Base-by-base conservation (phyloP, 345 rosid genomes). In the Eucalyptus virginea region DNA sequence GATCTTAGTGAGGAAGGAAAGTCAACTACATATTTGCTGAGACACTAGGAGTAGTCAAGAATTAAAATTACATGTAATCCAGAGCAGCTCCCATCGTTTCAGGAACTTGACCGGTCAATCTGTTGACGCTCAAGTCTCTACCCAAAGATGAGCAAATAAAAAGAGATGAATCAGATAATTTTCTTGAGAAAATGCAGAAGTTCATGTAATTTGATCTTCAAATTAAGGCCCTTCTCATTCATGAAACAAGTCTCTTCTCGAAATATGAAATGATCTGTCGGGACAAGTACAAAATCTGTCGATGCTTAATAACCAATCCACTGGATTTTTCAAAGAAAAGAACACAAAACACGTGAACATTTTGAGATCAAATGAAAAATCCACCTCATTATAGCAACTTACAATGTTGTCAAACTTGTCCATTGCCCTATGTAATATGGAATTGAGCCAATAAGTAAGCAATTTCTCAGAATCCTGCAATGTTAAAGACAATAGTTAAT, bases 121-220 rank as follows among this genome's bases (percentile, higher is more conserved):
- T 92, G 92, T 98, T 98, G 94, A 91, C 94, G 94, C 99, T 96
- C 89, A 98, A 89, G 92, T 98, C 99, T 90, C 99, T 98, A 88
- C 91, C 87, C 81, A 37, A 85, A 72, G 24, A 83, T 19, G 56
- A 87, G 40, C 12, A 69, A 30, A 42, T 8, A 81, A 83, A 86
- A 54, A 45, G 17, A 86, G 87, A 83, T 96, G 51, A 21, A 40
- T 21, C 32, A 12, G 50, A 42, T 60, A 23, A 8, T 58, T 19
- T 47, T 86, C 51, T 65, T 23, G 7, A 37, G 83, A 18, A 69
- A 69, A 69, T 26, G 42, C 42, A 32, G 24, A 37, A 37, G 8
- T 37, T 37, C 45, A 6, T 6, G 83, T 19, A 21, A 77, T 37
- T 19, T 37, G 28, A 77, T 37, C 45, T 77, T 77, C 28, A 19